Evolutionary conservation across 352 stramenopile genomes (phyloP).

Genomic region (Globisporangium canariense): DNA sequence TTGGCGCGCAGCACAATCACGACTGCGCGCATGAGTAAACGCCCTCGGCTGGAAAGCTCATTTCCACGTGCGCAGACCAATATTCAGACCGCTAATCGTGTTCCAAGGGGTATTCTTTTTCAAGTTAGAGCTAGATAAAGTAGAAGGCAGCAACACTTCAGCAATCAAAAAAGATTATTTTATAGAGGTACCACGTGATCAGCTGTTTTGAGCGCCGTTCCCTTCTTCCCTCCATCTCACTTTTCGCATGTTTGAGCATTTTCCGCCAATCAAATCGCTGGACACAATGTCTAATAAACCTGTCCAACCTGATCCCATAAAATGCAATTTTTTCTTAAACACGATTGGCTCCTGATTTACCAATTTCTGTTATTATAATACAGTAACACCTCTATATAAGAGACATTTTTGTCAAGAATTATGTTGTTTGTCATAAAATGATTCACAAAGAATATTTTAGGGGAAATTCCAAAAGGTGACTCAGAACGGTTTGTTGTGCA

Average conservation of each 20-base stretch:
- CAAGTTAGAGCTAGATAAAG: neutral
- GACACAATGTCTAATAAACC: too few relatives aligned
- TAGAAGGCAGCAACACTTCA: neutral
- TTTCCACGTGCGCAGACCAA: constrained; percentile 3
- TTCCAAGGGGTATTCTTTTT: neutral
- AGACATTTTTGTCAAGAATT: too few relatives aligned
- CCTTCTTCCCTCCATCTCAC: constrained; percentile 8
- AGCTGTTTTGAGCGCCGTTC: constrained; percentile 5
- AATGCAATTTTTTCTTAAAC: too few relatives aligned
- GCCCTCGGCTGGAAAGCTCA: constrained; percentile 2
- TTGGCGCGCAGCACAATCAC: constrained; percentile 9
- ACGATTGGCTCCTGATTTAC: too few relatives aligned
- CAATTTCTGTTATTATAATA: too few relatives aligned
- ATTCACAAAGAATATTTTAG: too few relatives aligned
- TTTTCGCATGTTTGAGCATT: constrained; percentile 7
- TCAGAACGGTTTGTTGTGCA: too few relatives aligned
- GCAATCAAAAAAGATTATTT: neutral
- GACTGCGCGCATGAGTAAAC: constrained; percentile 10
- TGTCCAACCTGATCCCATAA: too few relatives aligned
- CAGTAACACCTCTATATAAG: too few relatives aligned
- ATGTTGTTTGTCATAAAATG: too few relatives aligned
- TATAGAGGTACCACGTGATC: neutral
- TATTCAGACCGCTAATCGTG: neutral
- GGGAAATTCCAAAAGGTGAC: too few relatives aligned
- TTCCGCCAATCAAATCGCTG: neutral